A percentile compares a stretch with the other conserved stretches of the same genome.
Evolutionary conservation across 176 grass and related monocot genomes (phyloP).

Genomic region (Rhynchospora tenuis): DNA sequence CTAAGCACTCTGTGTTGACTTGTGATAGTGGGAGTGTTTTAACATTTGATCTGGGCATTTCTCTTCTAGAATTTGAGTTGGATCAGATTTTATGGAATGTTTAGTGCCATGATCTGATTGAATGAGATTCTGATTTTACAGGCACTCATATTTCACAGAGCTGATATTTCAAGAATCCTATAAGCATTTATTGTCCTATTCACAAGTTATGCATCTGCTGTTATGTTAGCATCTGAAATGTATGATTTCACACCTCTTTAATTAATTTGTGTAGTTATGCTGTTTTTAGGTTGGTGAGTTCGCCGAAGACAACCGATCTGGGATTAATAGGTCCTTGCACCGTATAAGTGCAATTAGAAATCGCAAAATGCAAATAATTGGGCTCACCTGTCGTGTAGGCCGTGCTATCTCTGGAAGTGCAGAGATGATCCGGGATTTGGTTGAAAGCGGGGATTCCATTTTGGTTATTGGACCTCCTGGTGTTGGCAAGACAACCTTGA

Average conservation of each 20-base stretch:
- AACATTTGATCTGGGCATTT: neutral
- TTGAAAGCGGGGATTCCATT: slow-evolving; percentile 69
- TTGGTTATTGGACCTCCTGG: slow-evolving; percentile 92
- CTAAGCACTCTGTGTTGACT: neutral
- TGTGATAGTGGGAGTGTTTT: neutral
- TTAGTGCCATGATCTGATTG: neutral
- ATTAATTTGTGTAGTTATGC: neutral
- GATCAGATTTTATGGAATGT: neutral
- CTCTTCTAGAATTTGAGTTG: neutral
- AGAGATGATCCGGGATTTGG: slow-evolving; percentile 85
- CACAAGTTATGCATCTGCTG: neutral
- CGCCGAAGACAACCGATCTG: slow-evolving; percentile 88
- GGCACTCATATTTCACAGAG: neutral
- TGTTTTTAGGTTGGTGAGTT: slow-evolving; percentile 77
- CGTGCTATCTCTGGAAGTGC: slow-evolving; percentile 85
- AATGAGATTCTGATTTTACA: neutral
- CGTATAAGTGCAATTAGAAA: slow-evolving; percentile 93
- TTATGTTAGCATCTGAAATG: neutral
- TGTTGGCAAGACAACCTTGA: slow-evolving; percentile 94
- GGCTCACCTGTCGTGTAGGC: slow-evolving; percentile 87
- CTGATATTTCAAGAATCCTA: neutral
- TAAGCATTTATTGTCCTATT: neutral
- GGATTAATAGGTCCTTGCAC: slow-evolving; percentile 89
- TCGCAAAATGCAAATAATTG: slow-evolving; percentile 77
- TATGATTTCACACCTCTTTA: neutral